Percentiles rank a stretch among this genome's conserved stretches.
Conservation (phyloP, 768 basidiomycete genomes). For the Auriculariales sp. region DNA sequence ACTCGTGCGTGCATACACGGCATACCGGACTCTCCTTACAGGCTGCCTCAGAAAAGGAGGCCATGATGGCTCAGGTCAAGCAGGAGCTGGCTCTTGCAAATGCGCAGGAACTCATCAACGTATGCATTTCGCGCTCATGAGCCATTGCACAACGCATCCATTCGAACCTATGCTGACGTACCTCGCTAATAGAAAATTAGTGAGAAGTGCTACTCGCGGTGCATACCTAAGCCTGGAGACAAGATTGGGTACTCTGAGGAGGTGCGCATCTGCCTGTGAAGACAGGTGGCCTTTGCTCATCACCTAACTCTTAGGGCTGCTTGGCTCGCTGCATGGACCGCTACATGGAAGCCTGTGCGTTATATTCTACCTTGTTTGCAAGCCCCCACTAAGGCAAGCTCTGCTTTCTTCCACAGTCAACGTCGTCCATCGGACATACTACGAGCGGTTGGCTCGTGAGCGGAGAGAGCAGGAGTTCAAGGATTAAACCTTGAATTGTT, state of each 20-base stretch:
- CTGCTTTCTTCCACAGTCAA: conserved; percentile 35
- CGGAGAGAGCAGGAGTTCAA: too few relatives aligned
- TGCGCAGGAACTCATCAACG: conserved; percentile 72
- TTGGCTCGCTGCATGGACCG: conserved; percentile 63
- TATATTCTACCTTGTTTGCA: background rate
- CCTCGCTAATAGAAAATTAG: conserved; percentile 49
- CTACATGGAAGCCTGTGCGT: conserved; percentile 77
- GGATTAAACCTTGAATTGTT: too few relatives aligned
- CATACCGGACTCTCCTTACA: too few relatives aligned
- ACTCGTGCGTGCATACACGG: too few relatives aligned
- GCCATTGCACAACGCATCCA: too few relatives aligned
- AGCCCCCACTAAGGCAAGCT: background rate
- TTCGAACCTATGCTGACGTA: background rate
- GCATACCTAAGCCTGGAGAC: conserved; percentile 58
- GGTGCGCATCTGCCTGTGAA: conserved; percentile 23
- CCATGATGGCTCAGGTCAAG: conserved; percentile 47
- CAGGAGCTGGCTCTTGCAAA: conserved; percentile 58
- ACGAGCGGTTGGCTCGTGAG: conserved; percentile 41
- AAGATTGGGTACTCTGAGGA: conserved; percentile 60
- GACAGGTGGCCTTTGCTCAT: background rate
- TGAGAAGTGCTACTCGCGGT: conserved; percentile 66
- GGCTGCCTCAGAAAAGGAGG: conserved; percentile 33
- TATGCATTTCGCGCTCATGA: conserved; percentile 18
- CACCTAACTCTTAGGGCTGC: conserved; percentile 38
- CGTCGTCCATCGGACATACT: conserved; percentile 59